These are phyloP conservation scores for Trichophyton schoenleinii DNA, from an alignment of 2,329 filamentous ascomycete species.

Conservation along the genomic window DNA sequence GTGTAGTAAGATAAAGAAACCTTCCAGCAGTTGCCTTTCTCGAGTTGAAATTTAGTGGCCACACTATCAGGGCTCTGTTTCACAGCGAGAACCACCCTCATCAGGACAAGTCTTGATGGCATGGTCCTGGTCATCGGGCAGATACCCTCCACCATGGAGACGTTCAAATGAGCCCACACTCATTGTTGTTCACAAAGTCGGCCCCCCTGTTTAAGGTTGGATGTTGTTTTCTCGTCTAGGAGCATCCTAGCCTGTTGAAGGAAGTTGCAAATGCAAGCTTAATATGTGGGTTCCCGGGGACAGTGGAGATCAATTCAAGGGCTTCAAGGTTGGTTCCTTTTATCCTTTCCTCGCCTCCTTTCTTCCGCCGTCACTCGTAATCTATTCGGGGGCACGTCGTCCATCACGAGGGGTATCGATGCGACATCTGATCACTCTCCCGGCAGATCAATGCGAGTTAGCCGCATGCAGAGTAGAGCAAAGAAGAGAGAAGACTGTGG, in stretches of 20 bases:
- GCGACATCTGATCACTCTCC: not conserved
- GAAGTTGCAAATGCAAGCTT: not conserved
- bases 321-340: not conserved
- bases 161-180: not conserved
- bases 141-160: not conserved
- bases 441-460: too few species aligned
- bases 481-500: not conserved
- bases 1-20: not conserved
- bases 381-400: not conserved
- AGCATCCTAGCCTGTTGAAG: not conserved
- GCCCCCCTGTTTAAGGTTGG: not conserved
- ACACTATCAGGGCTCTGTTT: not conserved
- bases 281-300: not conserved
- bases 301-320: not conserved
- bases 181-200: not conserved
- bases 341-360: not conserved
- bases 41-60: not conserved
- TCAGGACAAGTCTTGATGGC: not conserved
- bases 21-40: not conserved
- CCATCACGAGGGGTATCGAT: not conserved
- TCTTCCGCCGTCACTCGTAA: not conserved
- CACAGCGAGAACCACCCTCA: not conserved
- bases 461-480: not conserved
- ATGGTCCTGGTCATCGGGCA: not conserved
- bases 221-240: not conserved